phyloP scores from a whole-genome alignment of 176 grass and related monocot genomes.

The Oryza glumipatula region DNA sequence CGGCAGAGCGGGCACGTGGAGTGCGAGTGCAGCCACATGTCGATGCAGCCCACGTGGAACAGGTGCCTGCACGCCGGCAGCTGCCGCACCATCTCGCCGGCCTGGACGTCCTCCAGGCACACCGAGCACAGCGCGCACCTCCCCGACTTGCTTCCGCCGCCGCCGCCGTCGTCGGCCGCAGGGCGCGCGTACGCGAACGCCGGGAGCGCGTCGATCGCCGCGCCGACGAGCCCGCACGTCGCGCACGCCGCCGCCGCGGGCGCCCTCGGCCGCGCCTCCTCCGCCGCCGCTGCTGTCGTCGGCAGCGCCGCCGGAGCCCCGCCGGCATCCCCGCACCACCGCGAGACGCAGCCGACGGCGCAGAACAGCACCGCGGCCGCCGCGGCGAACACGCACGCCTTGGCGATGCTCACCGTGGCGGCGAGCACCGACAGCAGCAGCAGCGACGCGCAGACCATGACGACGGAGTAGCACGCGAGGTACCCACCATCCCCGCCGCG shows the following conservation, averaged over 20 bases:
- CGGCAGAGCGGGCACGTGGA: conserved; percentile 43
- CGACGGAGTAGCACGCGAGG: conserved; percentile 34
- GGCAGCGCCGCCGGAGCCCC: neutral
- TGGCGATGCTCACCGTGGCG: conserved; percentile 1
- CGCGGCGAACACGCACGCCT: conserved; percentile 30
- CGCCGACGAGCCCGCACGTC: neutral
- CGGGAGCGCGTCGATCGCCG: conserved; percentile 24
- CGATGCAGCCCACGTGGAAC: conserved; percentile 48
- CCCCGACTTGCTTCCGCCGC: neutral
- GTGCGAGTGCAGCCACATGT: conserved; percentile 55
- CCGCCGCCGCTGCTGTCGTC: neutral
- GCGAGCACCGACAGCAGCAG: conserved; percentile 41
- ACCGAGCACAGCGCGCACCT: conserved; percentile 30
- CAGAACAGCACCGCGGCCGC: conserved; percentile 2
- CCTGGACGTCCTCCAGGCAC: conserved; percentile 42
- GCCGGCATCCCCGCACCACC: neutral
- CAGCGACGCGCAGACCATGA: conserved; percentile 28
- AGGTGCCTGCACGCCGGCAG: conserved; percentile 45
- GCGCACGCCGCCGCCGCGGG: neutral
- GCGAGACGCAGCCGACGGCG: conserved; percentile 13
- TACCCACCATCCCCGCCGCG: neutral
- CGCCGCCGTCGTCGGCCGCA: neutral
- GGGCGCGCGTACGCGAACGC: conserved; percentile 28
- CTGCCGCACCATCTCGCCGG: conserved; percentile 42
- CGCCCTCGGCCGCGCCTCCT: neutral